These are phyloP conservation scores for Myxozyma udenii DNA, from an alignment of 805 yeast genomes.

Conservation along the genomic window DNA sequence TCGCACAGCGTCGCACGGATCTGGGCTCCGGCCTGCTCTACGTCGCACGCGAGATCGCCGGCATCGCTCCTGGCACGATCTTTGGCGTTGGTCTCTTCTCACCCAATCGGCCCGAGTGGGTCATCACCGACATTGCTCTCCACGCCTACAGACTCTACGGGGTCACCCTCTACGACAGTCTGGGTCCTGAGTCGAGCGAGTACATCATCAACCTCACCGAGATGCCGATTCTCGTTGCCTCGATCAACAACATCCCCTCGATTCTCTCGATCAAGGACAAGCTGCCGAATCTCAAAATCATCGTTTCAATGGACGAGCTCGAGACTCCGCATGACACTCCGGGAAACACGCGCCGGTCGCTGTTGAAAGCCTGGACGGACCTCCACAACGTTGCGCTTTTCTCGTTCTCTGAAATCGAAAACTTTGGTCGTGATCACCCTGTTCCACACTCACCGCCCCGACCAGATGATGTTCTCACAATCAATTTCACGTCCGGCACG, in stretches of 20 bases:
- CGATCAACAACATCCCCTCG: constrained; percentile 48
- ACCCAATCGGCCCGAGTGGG: constrained; percentile 66
- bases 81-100: constrained; percentile 58
- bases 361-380: constrained; percentile 38
- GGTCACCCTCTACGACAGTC: constrained; percentile 54
- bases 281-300: constrained; percentile 47
- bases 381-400: constrained; percentile 11
- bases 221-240: constrained; percentile 56
- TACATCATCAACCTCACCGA: constrained; percentile 62
- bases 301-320: constrained; percentile 55
- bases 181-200: constrained; percentile 59
- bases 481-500: constrained; percentile 73
- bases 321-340: constrained; percentile 33
- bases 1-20: constrained; percentile 45
- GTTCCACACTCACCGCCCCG: constrained; percentile 48
- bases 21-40: constrained; percentile 57
- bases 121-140: constrained; percentile 64
- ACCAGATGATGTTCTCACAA: constrained; percentile 54
- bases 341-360: constrained; percentile 34
- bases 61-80: constrained; percentile 38
- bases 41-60: constrained; percentile 35
- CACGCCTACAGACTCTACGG: constrained; percentile 52
- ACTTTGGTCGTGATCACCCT: constrained; percentile 49
- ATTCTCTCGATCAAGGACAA: constrained; percentile 48
- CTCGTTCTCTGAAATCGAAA: constrained; percentile 36